These are phyloP conservation scores for Termitomyces eurrhizus DNA, from an alignment of 768 basidiomycete genomes.

Conservation along the genomic window DNA sequence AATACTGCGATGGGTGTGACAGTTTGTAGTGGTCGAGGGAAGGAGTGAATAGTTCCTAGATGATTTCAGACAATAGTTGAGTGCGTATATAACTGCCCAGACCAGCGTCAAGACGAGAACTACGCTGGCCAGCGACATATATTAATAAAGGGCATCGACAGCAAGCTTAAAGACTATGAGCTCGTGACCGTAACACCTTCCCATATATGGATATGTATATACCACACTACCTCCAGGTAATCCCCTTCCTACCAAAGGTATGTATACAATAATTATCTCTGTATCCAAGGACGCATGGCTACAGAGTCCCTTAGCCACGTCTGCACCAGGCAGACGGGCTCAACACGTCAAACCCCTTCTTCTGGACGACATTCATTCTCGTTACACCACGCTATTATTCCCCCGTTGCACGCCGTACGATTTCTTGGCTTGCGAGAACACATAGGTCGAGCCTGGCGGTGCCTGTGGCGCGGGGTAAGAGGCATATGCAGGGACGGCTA, in stretches of 20 bases:
- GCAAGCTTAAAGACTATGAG: background rate
- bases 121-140: conserved; percentile 21
- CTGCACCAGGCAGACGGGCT: conserved; percentile 17
- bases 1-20: conserved; percentile 4
- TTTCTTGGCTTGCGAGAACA: conserved; percentile 14
- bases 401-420: conserved; percentile 14
- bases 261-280: conserved; percentile 12
- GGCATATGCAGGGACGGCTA: conserved; percentile 20
- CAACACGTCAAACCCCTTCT: conserved; percentile 8
- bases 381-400: conserved; percentile 17
- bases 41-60: conserved; percentile 9
- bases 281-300: conserved; percentile 18
- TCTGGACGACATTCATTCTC: background rate
- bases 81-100: conserved; percentile 23
- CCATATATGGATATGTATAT: background rate
- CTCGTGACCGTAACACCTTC: background rate
- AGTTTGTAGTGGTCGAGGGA: conserved; percentile 5
- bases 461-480: conserved; percentile 11
- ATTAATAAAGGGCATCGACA: conserved; percentile 3
- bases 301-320: conserved; percentile 10
- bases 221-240: background rate
- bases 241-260: conserved; percentile 14
- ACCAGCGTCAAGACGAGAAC: conserved; percentile 19
- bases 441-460: conserved; percentile 11
- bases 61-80: conserved; percentile 16